These are phyloP conservation scores for Suillus lakei DNA, from an alignment of 768 basidiomycete genomes.

Conservation along the genomic window DNA sequence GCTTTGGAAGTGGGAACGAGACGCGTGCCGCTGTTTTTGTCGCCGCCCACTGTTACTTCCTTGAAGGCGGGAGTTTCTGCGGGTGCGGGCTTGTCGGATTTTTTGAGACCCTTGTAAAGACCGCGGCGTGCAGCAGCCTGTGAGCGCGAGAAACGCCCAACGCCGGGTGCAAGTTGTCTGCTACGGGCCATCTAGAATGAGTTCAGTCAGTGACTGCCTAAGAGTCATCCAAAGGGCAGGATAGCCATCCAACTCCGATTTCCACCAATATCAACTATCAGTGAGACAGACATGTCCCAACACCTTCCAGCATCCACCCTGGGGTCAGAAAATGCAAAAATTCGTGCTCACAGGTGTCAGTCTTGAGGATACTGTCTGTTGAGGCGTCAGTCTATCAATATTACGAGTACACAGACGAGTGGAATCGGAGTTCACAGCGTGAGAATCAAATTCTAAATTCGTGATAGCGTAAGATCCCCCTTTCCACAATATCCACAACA, in stretches of 20 bases:
- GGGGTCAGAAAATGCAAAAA: constrained; percentile 22
- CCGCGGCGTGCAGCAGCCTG: constrained; percentile 81
- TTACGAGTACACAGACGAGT: constrained; percentile 1
- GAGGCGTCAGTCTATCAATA: constrained; percentile 26
- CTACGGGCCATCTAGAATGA: constrained; percentile 77
- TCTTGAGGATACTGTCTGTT: constrained; percentile 48
- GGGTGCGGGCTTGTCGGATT: constrained; percentile 66
- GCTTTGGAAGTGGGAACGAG: constrained; percentile 86
- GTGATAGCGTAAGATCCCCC: too few relatives aligned
- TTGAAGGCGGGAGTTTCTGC: constrained; percentile 63
- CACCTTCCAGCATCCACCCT: background rate
- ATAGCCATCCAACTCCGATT: constrained; percentile 39
- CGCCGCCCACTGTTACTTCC: constrained; percentile 86
- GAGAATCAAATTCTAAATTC: constrained; percentile 28
- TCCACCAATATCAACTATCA: constrained; percentile 13
- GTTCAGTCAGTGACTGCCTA: constrained; percentile 22
- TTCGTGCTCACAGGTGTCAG: constrained; percentile 44
- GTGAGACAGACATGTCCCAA: constrained; percentile 1
- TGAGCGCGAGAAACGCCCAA: constrained; percentile 85
- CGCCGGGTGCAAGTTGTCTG: constrained; percentile 80
- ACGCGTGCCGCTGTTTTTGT: constrained; percentile 90
- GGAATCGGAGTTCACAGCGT: constrained; percentile 19
- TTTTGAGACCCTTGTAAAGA: constrained; percentile 86
- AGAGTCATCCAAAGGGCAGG: constrained; percentile 39
- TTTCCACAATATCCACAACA: too few relatives aligned